Base-by-base conservation (phyloP, 1,284 basidiomycete species). In the Apiotrichum akiyoshidainum region DNA sequence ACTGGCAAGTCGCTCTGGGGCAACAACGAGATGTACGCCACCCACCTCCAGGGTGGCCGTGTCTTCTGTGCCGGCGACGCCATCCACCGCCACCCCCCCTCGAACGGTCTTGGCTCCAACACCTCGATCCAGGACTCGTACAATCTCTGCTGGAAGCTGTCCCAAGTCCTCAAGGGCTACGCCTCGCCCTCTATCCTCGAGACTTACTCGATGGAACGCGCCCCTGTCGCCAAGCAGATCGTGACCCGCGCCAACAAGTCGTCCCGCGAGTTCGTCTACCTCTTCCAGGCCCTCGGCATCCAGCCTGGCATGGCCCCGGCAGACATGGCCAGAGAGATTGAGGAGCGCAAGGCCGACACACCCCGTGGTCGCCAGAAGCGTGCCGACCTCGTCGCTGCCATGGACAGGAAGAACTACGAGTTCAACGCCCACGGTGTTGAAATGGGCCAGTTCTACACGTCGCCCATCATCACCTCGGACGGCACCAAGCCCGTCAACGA, bases 71-170 rank as follows among this genome's bases (percentile, higher is more conserved):
- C 53, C 7, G 59, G 59, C 26, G 59, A 61, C 49, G 59, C 59
- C 11, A 55, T 61, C 53, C 59, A 61, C 55, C 55, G 59, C 35
- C 59, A 61, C 53, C 59, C 59, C 44, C 59, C 59, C 19, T 58
- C 55, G 9, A 61, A 61, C 49, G 59, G 59, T 3, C 59, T 61
- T 8, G 59, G 59, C 12, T 52, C 49, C 39, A 61, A 61, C 59
- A 61, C 59, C 10, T 61, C 59, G 39, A 61, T 61, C 52, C 59
- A 61, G 56, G 59, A 61, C 55, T 37, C 48, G 45, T 61, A 61
- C 55, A 61, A 61, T 49, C 59, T 61, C 19, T 57, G 48, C 45
- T 61, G 59, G 59, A 61, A 61, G 49, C n/a, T 61, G 14, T 52
- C 59, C 12, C 34, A 53, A 42, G 59, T 61, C 2, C 45, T 61